Evolutionary conservation across 75 land plant genomes (phyloP).

Genomic region (Pinus albicaulis): DNA sequence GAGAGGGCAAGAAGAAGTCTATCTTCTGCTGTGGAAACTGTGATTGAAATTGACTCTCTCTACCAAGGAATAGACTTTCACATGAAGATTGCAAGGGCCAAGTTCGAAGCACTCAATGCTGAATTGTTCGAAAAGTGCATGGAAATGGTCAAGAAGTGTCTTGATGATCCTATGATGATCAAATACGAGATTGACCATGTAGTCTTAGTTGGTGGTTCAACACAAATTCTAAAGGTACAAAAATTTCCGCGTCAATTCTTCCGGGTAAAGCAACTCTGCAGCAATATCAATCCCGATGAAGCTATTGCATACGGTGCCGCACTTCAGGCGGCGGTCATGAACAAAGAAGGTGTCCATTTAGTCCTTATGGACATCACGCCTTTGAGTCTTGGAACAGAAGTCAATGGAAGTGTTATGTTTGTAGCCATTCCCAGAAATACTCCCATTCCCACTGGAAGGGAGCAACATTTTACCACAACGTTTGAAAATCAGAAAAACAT

Average conservation of each 20-base stretch:
- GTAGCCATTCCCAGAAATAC: no score
- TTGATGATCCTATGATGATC: background rate
- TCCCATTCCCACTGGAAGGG: no score
- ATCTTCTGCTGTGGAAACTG: background rate
- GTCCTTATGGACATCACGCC: no score
- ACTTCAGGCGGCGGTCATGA: no score
- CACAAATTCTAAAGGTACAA: background rate
- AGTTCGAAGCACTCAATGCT: conserved; percentile 10
- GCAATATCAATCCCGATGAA: no score
- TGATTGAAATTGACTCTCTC: conserved; percentile 13
- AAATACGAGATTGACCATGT: background rate
- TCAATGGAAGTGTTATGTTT: no score
- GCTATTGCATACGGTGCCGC: no score
- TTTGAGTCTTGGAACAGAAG: no score
- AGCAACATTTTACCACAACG: no score
- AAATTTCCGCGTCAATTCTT: background rate
- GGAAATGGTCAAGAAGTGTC: conserved; percentile 8
- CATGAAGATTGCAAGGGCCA: conserved; percentile 8
- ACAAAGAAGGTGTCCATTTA: no score
- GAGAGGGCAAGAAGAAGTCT: conserved; percentile 12
- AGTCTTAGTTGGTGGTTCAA: no score
- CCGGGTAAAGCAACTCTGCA: background rate
- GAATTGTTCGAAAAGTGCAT: conserved; percentile 9
- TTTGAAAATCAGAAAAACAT: no score
- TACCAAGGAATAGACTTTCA: conserved; percentile 6